Base-by-base conservation (phyloP, 108 stramenopile genomes). In the Nitzschia palea region DNA sequence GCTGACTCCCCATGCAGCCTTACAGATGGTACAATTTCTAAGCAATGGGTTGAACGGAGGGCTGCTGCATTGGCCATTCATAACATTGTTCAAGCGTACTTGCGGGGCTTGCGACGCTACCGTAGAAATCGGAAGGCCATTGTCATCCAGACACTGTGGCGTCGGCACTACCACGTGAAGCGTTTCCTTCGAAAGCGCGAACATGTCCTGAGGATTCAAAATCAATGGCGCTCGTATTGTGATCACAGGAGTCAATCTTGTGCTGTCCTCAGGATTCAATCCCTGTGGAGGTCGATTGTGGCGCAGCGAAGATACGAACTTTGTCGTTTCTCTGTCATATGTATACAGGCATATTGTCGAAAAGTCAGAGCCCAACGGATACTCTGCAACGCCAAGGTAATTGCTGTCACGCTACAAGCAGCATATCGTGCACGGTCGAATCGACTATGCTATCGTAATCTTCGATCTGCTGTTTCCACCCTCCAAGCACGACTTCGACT, bases 11-110 rank as follows among this genome's bases (percentile, higher is more conserved):
- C 30, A 17, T 40, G 37, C 10, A 48, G 47, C 22, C 17, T 20
- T 5, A 40, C 37, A 2, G 40, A 43, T 22, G 32, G 32, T 33
- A 56, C 31, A 12, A 9, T 8, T 37, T 37, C 58, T 35, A 18
- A 40, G 37, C 45, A 64, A 10, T 65, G 29, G 36, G 45, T 65
- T 30, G 54, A 55, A 20, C 31, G 44, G 47, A 27, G 53, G 25
- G 62, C 71, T 14, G 71, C 73, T 15, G 28, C 63, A 5, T 44
- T 67, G 35, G 73, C 73, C 2, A 74, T 67, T 20, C 73, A 74
- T 37, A 67, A 74, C 40, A 74, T 61, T 44, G 73, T 74, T 10
- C 33, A 44, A 33, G 65, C 59, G 3, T 62, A 67, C 48, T 42
- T 74, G 43, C 45, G 10, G 14, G 66, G 73, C 8, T 42, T 74